Conservation (phyloP, 1,284 basidiomycete species). For the Ustilago nuda region DNA sequence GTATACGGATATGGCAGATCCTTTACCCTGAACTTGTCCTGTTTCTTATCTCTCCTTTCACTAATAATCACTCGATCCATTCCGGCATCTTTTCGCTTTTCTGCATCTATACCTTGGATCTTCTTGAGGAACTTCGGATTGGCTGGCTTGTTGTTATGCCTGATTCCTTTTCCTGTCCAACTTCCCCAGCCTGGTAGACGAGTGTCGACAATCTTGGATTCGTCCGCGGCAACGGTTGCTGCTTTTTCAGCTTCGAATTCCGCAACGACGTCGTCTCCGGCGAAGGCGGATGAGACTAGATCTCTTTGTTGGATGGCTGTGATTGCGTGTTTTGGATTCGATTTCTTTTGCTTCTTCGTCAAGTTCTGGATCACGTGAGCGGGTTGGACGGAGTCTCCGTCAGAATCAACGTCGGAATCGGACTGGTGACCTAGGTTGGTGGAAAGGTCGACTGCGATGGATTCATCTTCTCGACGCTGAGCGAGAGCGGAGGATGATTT, state of each 20-base stretch:
- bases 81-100: constrained; percentile 82
- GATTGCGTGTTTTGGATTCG: not conserved
- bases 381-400: constrained; percentile 21
- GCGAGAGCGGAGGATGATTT: constrained; percentile 46
- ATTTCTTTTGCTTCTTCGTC: not conserved
- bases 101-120: constrained; percentile 77
- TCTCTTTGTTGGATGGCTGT: constrained; percentile 77
- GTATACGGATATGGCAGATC: constrained; percentile 91
- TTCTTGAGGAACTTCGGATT: constrained; percentile 12
- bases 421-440: not conserved
- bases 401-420: constrained; percentile 17
- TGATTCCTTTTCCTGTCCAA: constrained; percentile 85
- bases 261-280: constrained; percentile 92
- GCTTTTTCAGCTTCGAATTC: constrained; percentile 87
- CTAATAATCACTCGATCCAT: constrained; percentile 92
- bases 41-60: constrained; percentile 93
- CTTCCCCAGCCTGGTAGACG: constrained; percentile 91
- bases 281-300: constrained; percentile 92
- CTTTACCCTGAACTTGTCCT: constrained; percentile 84
- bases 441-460: constrained; percentile 22
- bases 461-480: constrained; percentile 16
- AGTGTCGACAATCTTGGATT: constrained; percentile 83
- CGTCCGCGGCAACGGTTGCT: constrained; percentile 82
- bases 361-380: not conserved
- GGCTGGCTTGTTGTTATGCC: constrained; percentile 53